Conservation (phyloP, 805 yeast species). For the Hanseniaspora mollemarum region DNA sequence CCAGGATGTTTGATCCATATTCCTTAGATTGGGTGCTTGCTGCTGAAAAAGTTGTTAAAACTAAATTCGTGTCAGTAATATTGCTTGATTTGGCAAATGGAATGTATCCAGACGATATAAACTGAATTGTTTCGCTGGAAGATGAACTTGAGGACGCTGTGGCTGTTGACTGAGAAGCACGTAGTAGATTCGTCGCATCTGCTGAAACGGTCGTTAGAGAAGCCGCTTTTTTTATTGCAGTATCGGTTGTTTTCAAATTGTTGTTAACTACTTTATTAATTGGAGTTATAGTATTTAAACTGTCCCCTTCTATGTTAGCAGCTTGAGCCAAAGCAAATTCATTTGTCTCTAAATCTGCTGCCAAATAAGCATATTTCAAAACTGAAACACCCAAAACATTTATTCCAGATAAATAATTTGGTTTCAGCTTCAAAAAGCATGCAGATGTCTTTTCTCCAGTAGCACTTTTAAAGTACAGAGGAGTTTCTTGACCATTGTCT, state of each 20-base stretch:
- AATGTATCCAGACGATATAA: conserved; percentile 32
- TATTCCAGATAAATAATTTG: conserved; percentile 39
- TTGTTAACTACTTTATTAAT: not conserved
- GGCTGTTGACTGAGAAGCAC: not conserved
- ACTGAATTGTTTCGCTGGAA: not conserved
- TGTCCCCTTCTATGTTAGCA: conserved; percentile 10
- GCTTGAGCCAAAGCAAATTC: conserved; percentile 48
- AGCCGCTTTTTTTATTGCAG: too few relatives aligned
- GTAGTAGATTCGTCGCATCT: conserved; percentile 1
- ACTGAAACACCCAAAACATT: conserved; percentile 50
- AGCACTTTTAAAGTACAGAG: conserved; percentile 42
- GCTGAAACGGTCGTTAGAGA: not conserved
- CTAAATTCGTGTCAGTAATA: conserved; percentile 18
- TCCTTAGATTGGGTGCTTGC: conserved; percentile 11
- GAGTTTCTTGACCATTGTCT: conserved; percentile 26
- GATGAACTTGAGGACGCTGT: not conserved
- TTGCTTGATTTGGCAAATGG: conserved; percentile 39
- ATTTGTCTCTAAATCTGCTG: conserved; percentile 50
- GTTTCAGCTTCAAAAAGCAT: conserved; percentile 44
- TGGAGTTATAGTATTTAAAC: not conserved
- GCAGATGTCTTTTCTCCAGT: conserved; percentile 30
- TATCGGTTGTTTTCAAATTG: conserved; percentile 15
- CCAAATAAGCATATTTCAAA: conserved; percentile 42
- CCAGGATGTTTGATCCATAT: conserved; percentile 18
- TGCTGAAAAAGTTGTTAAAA: conserved; percentile 12